Base-by-base conservation (phyloP, 345 rosid species). In the Populus alba region DNA sequence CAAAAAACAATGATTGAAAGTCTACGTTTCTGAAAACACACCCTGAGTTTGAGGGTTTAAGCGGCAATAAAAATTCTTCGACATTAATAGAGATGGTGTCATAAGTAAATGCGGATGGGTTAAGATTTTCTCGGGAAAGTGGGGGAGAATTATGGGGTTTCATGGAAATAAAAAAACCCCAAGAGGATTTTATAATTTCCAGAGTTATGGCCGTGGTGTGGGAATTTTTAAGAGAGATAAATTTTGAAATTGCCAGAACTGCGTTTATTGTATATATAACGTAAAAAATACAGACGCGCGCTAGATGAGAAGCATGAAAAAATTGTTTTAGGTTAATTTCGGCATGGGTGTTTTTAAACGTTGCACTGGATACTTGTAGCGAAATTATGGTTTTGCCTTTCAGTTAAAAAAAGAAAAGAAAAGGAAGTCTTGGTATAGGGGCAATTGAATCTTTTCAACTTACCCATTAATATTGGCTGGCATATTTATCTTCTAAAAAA, bases 81-180 rank as follows among this genome's bases (percentile, higher is more conserved):
- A 51, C 23, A 67, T 41, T 37, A 8, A 31, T 5, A 41, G 55
- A 33, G 69, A 35, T 25, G 45, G 61, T 20, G 33, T 10, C 37
- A 8, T 3, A 9, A 20, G 45, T 11, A 22, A 57, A 41, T 55
- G 57, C n/a, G 66, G 29, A 7, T 5, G 61, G n/a, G 16, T 77
- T 22, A 2, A 45, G 55, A 72, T 22, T 74, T 33, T 63, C 55
- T 72, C 53, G 72, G 66, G 72, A 72, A 71, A 78, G 49, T 68
- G 65, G 25, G 75, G 70, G 75, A 1, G 11, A 61, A 2, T 7
- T 51, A 4, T 43, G 81, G 62, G 70, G 51, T 41, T 29, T 79
- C 74, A 33, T 22, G 47, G 72, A 18, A 35, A 37, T 7, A 72
- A 73, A 53, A 18, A 33, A 33, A 33, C 35, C 74, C 74, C 74